These are phyloP conservation scores for Cyclanthera cordifolia DNA, from an alignment of 306 rosid genomes.

Conservation along the genomic window DNA sequence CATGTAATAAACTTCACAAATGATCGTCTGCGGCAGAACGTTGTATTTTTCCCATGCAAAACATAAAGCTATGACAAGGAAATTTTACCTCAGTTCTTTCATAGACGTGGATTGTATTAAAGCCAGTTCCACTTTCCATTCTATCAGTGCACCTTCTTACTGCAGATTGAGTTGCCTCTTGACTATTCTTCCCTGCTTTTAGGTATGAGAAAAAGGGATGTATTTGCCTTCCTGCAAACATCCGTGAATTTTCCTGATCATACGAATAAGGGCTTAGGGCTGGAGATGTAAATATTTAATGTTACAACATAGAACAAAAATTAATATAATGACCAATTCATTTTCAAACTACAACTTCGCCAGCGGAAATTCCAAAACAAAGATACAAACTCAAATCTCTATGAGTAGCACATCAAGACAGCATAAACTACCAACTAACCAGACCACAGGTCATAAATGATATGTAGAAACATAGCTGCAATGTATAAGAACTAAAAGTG, in stretches of 20 bases:
- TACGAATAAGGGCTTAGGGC: conserved; percentile 11
- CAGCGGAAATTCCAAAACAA: background rate
- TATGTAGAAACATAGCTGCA: background rate
- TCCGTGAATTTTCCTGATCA: conserved; percentile 59
- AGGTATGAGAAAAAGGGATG: conserved; percentile 61
- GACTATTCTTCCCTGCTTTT: conserved; percentile 34
- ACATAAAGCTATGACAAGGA: conserved; percentile 7
- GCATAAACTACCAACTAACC: background rate
- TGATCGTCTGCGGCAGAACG: background rate
- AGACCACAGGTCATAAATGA: background rate
- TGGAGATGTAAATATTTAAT: background rate
- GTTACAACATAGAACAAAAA: background rate
- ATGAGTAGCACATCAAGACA: background rate
- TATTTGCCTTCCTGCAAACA: conserved; percentile 48
- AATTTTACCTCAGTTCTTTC: conserved; percentile 43
- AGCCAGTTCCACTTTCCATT: conserved; percentile 16
- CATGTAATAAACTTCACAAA: background rate
- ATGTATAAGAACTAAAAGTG: background rate
- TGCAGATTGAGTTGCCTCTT: conserved; percentile 25
- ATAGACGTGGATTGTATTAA: conserved; percentile 61
- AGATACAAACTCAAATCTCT: background rate
- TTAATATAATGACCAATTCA: background rate
- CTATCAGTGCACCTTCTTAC: conserved; percentile 14
- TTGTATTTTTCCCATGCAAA: background rate
- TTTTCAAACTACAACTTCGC: background rate